These are phyloP conservation scores for Periglandula ipomoeae DNA, from an alignment of 2,329 filamentous ascomycete genomes.

Conservation along the genomic window DNA sequence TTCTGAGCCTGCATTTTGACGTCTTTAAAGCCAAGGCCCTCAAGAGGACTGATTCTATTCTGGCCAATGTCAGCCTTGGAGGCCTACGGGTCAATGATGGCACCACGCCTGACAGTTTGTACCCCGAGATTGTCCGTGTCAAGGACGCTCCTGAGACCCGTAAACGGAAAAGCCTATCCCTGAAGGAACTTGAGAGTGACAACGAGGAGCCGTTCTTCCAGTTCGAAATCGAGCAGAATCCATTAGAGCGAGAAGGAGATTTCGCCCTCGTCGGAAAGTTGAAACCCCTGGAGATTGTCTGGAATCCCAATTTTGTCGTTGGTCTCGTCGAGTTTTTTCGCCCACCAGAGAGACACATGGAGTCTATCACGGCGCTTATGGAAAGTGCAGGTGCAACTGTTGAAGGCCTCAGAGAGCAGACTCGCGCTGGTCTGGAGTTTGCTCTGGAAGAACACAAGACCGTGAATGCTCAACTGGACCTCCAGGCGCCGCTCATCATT, in stretches of 20 bases:
- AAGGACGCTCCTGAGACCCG: slow-evolving; percentile 65
- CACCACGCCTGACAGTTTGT: slow-evolving; percentile 82
- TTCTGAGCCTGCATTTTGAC: slow-evolving; percentile 89
- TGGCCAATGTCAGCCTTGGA: slow-evolving; percentile 82
- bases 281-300: slow-evolving; percentile 93
- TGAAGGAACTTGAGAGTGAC: slow-evolving; percentile 42
- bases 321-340: slow-evolving; percentile 93
- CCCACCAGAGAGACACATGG: slow-evolving; percentile 94
- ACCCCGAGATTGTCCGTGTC: slow-evolving; percentile 89
- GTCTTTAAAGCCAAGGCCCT: slow-evolving; percentile 85
- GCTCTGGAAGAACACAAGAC: slow-evolving; percentile 97
- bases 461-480: slow-evolving; percentile 88
- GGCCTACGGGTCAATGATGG: slow-evolving; percentile 93
- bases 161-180: slow-evolving; percentile 38
- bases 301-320: slow-evolving; percentile 89
- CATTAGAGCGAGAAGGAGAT: slow-evolving; percentile 85
- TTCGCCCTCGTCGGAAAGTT: slow-evolving; percentile 83
- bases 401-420: slow-evolving; percentile 90
- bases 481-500: slow-evolving; percentile 93
- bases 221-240: slow-evolving; percentile 88
- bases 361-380: slow-evolving; percentile 92
- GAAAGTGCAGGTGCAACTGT: slow-evolving; percentile 93
- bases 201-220: slow-evolving; percentile 77
- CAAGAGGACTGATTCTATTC: slow-evolving; percentile 81
- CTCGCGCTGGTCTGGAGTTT: slow-evolving; percentile 89